Base-by-base conservation (phyloP, 2,329 filamentous ascomycete genomes). In the Capronia americana region DNA sequence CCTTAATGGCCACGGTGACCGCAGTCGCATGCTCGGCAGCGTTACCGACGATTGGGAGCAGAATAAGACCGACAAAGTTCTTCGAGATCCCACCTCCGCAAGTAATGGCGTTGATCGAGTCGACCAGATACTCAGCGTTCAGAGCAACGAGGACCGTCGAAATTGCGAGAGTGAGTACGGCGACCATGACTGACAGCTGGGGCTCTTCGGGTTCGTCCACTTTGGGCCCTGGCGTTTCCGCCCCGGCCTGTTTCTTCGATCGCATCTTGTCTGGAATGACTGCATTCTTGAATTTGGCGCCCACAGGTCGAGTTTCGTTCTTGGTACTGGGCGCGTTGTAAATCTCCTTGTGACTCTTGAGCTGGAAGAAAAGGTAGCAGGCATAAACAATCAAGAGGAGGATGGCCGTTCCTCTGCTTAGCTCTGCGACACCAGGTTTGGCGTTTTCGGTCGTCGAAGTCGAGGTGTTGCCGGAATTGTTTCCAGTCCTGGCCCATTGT, bases 291-390 rank as follows among this genome's bases (percentile, higher is more conserved):
- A 72, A 70, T 51, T 68, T 71, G 26, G 54, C 23, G 38, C 63
- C 63, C 12, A 71, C 69, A n/a, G 67, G 68, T 48, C 78, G 75
- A 73, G 87, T 92, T 2, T 88, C 86, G 0, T 91, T 90, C 78
- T 97, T 97, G 72, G 91, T 85, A 70, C 89, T 91, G 38, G 91
- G 88, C 60, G 88, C 87, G 76, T 90, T 92, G 83, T 96, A 97
- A 76, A 96, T 89, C 8, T 82, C 82, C 26, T 85, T 84, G 77
- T 97, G 93, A 0, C 93, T 93, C 77, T 92, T 92, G 66, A 98
- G 88, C 78, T 97, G 94, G 83, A 97, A 97, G 78, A 92, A 85
- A 1, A 98, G 88, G 74, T 96, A 97, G 64, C 87, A 90, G 57
- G 79, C 88, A 77, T 97, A 98, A 10, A 96, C 90, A 55, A 96